Evolutionary conservation across 768 basidiomycete genomes (phyloP), one percentile per base, ranked within the genome.

Genomic region (Tricholoma saponaceum): DNA sequence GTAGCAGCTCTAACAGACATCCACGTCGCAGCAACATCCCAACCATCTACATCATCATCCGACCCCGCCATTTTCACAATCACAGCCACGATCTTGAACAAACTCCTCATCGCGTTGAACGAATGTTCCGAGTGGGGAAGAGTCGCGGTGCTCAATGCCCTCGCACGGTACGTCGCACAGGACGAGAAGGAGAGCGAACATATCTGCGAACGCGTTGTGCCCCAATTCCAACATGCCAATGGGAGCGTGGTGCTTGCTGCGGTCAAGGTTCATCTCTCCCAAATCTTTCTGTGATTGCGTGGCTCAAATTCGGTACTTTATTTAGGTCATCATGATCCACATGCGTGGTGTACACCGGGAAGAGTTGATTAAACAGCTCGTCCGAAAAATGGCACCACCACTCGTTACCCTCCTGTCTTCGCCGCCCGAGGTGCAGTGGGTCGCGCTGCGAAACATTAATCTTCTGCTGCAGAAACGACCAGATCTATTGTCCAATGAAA

Each of bases 61-160:
- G 84, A 89, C 49, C 78, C 84, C 3, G 87, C 85, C 16, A 70
- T 87, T 54, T 98, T 98, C 75, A 74, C 72, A 58, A 92, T 98
- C 70, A 95, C 94, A n/a, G 73, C 87, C 5, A 71, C 84, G 0
- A 83, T 95, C 58, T 80, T 99, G 51, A 88, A 81, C 72, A 97
- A 95, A 69, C 83, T 99, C 14, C 78, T 99, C 55, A 90, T 98
- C 54, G 97, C 96, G 2, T 79, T 99, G 18, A 96, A 96, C 69
- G 97, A 98, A 72, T 98, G 96, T 69, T 96, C 95, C 0, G 97
- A 99, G 74, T 99, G 97, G 97, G 97, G 97, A 30, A 84, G 96
- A 56, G 94, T 99, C 14, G 94, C 95, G 0, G 86, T 99, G 35
- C 74, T 98, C 53, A 90, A 89, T 58, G 92, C 93, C 0, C 75